Evolutionary conservation across 257 asterid genomes (phyloP).

Genomic region (Nicotiana paniculata): DNA sequence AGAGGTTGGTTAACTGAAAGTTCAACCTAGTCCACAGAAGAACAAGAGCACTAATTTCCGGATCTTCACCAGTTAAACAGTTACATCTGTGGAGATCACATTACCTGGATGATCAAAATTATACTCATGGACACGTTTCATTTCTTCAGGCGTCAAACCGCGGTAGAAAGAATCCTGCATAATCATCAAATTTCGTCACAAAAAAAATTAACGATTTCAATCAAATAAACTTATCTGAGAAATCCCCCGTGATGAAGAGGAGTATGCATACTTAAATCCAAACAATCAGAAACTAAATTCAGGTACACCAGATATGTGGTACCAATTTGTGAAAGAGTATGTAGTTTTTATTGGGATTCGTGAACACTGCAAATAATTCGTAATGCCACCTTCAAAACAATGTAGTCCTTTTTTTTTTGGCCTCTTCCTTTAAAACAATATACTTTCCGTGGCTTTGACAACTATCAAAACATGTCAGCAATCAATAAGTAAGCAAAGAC

Average conservation of each 20-base stretch:
- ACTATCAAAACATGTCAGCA: background rate
- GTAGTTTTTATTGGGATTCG: background rate
- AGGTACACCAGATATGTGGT: background rate
- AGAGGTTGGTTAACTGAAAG: background rate
- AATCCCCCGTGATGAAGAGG: background rate
- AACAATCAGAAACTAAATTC: background rate
- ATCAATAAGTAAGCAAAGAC: background rate
- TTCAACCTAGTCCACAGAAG: background rate
- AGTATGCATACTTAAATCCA: background rate
- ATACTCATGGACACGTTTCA: constrained; percentile 70
- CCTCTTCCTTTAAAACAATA: background rate
- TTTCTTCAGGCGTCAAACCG: constrained; percentile 83
- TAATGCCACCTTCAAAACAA: background rate
- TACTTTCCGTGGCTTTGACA: background rate
- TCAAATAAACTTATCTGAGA: background rate
- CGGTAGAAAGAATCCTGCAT: constrained; percentile 94
- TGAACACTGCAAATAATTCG: background rate
- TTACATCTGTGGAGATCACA: background rate
- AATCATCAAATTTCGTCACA: constrained; percentile 1
- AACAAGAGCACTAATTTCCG: background rate
- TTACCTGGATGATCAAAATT: constrained; percentile 98
- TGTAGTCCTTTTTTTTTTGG: no score
- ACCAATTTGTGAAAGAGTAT: background rate
- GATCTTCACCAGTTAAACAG: background rate
- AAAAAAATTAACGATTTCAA: background rate